These are phyloP conservation scores for Goffeauzyma gilvescens DNA, from an alignment of 768 basidiomycete species.

Conservation along the genomic window DNA sequence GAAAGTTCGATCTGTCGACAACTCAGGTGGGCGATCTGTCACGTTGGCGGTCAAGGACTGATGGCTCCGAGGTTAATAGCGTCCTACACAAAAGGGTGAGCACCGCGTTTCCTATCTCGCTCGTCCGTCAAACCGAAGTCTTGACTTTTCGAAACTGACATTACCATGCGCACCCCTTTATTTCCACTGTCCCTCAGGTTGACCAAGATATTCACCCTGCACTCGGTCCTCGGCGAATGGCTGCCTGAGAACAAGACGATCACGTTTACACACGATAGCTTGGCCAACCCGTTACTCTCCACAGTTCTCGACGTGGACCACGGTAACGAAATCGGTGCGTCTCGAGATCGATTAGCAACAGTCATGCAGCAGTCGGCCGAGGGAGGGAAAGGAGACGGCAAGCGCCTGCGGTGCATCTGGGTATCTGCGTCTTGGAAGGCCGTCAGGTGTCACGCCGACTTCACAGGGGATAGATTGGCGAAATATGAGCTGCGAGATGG, in stretches of 20 bases:
- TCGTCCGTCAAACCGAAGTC: too few species aligned
- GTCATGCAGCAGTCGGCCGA: slow-evolving; percentile 37
- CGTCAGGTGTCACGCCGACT: slow-evolving; percentile 41
- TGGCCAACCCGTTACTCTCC: slow-evolving; percentile 27
- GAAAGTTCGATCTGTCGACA: slow-evolving; percentile 35
- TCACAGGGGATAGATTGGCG: slow-evolving; percentile 48
- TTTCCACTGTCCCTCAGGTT: slow-evolving; percentile 38
- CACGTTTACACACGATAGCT: slow-evolving; percentile 33
- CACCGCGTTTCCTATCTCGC: too few species aligned
- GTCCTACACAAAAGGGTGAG: slow-evolving; percentile 33
- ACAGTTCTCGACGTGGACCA: slow-evolving; percentile 36
- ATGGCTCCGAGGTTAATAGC: slow-evolving; percentile 46
- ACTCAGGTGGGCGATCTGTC: slow-evolving; percentile 49
- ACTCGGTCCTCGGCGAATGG: slow-evolving; percentile 37
- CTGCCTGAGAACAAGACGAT: slow-evolving; percentile 28
- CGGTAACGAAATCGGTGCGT: slow-evolving; percentile 32
- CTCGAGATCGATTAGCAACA: slow-evolving; percentile 28
- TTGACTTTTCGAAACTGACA: too few species aligned
- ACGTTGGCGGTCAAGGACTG: slow-evolving; percentile 36
- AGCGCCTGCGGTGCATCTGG: slow-evolving; percentile 38
- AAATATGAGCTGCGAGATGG: slow-evolving; percentile 49
- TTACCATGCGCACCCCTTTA: too few species aligned
- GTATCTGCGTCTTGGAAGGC: slow-evolving; percentile 44
- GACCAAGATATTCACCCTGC: slow-evolving; percentile 42
- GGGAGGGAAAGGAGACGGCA: too few species aligned